Evolutionary conservation across 2,329 filamentous ascomycete species (phyloP).

Genomic region (Fusarium xyrophilum): DNA sequence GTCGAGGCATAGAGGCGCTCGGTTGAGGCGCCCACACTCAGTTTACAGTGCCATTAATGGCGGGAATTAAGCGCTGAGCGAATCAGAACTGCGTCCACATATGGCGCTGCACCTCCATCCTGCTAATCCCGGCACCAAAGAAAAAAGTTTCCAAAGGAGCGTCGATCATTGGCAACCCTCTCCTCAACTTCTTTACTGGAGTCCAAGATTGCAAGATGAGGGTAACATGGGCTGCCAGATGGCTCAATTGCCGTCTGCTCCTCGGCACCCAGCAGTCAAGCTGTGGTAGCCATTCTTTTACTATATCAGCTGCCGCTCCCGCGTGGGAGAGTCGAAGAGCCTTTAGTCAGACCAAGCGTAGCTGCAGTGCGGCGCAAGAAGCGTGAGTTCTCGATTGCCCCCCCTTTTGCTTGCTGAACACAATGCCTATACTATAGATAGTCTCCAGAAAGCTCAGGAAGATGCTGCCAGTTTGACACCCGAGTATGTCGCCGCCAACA

Average conservation of each 20-base stretch:
- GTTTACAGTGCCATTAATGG: constrained; percentile 17
- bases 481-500: constrained; percentile 75
- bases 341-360: constrained; percentile 46
- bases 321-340: constrained; percentile 40
- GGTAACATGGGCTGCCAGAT: constrained; percentile 50
- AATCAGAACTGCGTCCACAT: constrained; percentile 31
- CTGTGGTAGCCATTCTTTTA: constrained; percentile 41
- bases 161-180: constrained; percentile 39
- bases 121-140: constrained; percentile 35
- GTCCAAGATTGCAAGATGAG: constrained; percentile 47
- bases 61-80: constrained; percentile 24
- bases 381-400: constrained; percentile 44
- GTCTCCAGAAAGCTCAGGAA: constrained; percentile 61
- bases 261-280: constrained; percentile 41
- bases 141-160: constrained; percentile 43
- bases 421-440: constrained; percentile 34
- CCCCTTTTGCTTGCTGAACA: neutral
- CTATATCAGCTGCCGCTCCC: constrained; percentile 35
- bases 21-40: neutral
- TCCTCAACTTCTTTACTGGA: constrained; percentile 38
- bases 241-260: constrained; percentile 51
- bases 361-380: constrained; percentile 50
- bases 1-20: neutral
- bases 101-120: constrained; percentile 34
- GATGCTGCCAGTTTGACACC: constrained; percentile 60